Evolutionary conservation across 257 asterid species (phyloP).

Genomic region (Vinca minor): DNA sequence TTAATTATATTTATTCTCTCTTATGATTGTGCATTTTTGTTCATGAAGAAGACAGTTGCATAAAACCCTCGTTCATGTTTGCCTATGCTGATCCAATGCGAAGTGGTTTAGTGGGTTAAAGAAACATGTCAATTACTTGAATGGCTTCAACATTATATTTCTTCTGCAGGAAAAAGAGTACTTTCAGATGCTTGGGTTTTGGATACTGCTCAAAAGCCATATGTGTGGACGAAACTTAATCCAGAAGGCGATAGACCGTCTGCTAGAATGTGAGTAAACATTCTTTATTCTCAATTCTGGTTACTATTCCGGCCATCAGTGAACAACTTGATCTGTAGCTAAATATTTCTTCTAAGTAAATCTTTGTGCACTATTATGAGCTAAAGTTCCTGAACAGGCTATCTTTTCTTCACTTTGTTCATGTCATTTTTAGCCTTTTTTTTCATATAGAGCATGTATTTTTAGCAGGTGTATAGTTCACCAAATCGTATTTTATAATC

Average conservation of each 20-base stretch:
- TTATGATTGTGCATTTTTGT: background rate
- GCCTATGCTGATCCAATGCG: background rate
- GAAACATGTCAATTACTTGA: background rate
- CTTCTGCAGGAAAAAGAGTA: conserved; percentile 72
- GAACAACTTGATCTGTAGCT: background rate
- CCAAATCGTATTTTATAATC: background rate
- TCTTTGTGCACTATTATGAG: background rate
- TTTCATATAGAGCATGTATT: background rate
- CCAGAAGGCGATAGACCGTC: conserved; percentile 95
- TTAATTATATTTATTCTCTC: background rate
- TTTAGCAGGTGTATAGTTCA: background rate
- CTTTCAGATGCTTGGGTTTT: conserved; percentile 97
- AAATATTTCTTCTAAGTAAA: background rate
- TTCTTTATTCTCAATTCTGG: conserved; percentile 12
- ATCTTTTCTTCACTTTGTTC: background rate
- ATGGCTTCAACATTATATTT: background rate
- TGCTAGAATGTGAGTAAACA: conserved; percentile 78
- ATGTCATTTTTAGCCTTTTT: background rate
- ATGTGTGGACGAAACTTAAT: conserved; percentile 88
- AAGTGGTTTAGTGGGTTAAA: background rate
- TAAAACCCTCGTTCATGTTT: background rate
- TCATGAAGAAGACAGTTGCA: background rate
- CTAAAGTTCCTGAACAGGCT: background rate
- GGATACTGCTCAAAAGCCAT: conserved; percentile 98
- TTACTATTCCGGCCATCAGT: conserved; percentile 3